Evolutionary conservation across 106 monocot species (phyloP).

Genomic region (Phalaenopsis equestris): DNA sequence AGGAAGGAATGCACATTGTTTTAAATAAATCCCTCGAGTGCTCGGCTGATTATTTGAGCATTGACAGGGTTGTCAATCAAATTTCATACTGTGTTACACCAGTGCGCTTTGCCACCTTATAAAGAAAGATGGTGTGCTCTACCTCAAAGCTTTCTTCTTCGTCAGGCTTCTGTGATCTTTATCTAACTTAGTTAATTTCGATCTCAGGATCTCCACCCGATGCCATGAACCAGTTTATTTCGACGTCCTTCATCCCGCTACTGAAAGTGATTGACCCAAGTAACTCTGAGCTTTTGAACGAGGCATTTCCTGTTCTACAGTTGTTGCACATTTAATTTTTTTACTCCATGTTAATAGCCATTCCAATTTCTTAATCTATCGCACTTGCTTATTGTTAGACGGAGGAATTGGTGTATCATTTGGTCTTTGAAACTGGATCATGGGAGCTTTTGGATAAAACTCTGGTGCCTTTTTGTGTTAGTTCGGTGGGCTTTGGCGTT

Average conservation of each 20-base stretch:
- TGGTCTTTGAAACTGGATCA: slow-evolving; percentile 14
- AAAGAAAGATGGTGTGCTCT: slow-evolving; percentile 28
- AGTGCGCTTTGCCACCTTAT: slow-evolving; percentile 54
- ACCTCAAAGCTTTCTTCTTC: background rate
- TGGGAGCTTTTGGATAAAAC: slow-evolving; percentile 43
- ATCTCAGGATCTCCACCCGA: slow-evolving; percentile 15
- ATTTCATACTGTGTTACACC: slow-evolving; percentile 22
- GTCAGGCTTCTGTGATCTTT: background rate
- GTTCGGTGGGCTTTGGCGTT: slow-evolving; percentile 28
- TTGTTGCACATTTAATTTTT: background rate
- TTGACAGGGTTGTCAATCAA: slow-evolving; percentile 15
- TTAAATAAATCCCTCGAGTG: background rate
- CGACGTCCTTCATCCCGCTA: slow-evolving; percentile 45
- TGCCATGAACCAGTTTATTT: slow-evolving; percentile 31
- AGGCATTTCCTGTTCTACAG: slow-evolving; percentile 19
- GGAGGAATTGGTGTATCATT: slow-evolving; percentile 39
- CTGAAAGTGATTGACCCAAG: slow-evolving; percentile 23
- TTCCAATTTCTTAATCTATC: background rate
- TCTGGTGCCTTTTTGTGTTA: slow-evolving; percentile 62
- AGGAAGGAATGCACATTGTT: background rate
- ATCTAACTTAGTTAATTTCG: background rate
- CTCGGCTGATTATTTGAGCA: background rate
- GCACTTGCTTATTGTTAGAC: slow-evolving; percentile 14
- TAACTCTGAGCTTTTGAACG: slow-evolving; percentile 38
- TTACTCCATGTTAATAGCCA: background rate